Percentiles rank a stretch among this genome's conserved stretches.
phyloP scores from a whole-genome alignment of 2,329 filamentous ascomycete genomes.

The Cladosporium sphaerospermum region DNA sequence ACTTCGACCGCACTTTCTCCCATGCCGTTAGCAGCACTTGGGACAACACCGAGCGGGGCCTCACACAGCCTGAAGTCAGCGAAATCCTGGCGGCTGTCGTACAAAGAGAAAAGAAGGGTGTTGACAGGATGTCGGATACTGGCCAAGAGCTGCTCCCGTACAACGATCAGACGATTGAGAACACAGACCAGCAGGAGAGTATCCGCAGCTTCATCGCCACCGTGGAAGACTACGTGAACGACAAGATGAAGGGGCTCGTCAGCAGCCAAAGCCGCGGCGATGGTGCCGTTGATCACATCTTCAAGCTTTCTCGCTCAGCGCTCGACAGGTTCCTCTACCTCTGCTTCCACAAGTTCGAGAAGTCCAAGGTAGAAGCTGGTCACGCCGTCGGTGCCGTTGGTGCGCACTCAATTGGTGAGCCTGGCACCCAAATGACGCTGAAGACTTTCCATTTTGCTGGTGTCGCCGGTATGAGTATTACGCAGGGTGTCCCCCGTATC shows the following conservation, averaged over 20 bases:
- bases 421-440: conserved; percentile 96
- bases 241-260: conserved; percentile 25
- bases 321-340: conserved; percentile 70
- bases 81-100: conserved; percentile 62
- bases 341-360: conserved; percentile 84
- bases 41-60: conserved; percentile 65
- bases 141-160: conserved; percentile 12
- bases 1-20: conserved; percentile 85
- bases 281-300: conserved; percentile 58
- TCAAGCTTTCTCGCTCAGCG: conserved; percentile 73
- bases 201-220: conserved; percentile 74
- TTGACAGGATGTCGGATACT: conserved; percentile 12
- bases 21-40: conserved; percentile 72
- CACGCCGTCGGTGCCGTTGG: conserved; percentile 95
- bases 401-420: conserved; percentile 95
- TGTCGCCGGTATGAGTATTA: conserved; percentile 99
- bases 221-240: conserved; percentile 62
- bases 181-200: conserved; percentile 56
- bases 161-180: conserved; percentile 27
- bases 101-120: conserved; percentile 23
- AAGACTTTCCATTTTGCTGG: conserved; percentile 99
- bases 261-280: conserved; percentile 21
- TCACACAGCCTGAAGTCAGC: conserved; percentile 69
- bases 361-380: conserved; percentile 85
- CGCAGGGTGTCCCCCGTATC: conserved; percentile 97